phyloP scores from a whole-genome alignment of 306 rosid genomes.

The Heteromeles arbutifolia region DNA sequence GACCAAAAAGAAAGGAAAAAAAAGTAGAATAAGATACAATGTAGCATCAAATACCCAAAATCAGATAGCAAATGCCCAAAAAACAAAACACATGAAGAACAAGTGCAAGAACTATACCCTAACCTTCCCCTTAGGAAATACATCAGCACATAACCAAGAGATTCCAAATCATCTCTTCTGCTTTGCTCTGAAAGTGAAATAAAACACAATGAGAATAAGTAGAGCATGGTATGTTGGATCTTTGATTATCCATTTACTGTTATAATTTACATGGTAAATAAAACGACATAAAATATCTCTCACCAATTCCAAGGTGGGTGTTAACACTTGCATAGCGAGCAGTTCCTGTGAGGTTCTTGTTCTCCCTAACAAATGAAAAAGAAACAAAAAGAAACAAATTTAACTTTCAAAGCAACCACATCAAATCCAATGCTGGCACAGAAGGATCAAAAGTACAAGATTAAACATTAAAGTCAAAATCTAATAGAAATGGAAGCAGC shows the following conservation, averaged over 20 bases:
- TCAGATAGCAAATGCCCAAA: conserved; percentile 5
- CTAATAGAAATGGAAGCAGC: background rate
- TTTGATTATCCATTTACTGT: background rate
- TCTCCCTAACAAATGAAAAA: conserved; percentile 48
- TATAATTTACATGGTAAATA: conserved; percentile 7
- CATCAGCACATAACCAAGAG: conserved; percentile 99
- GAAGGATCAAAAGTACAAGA: background rate
- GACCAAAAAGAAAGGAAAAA: conserved; percentile 1
- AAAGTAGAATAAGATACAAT: conserved; percentile 9
- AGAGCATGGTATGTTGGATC: background rate
- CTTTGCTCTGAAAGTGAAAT: conserved; percentile 76
- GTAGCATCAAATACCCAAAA: conserved; percentile 19
- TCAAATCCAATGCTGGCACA: background rate
- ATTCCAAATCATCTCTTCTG: conserved; percentile 99
- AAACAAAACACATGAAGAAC: conserved; percentile 14
- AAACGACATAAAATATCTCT: conserved; percentile 31
- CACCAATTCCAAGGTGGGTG: conserved; percentile 99
- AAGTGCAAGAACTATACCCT: conserved; percentile 7
- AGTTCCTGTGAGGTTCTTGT: conserved; percentile 99
- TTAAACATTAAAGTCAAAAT: background rate
- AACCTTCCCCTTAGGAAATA: conserved; percentile 98
- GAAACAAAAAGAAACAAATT: conserved; percentile 4
- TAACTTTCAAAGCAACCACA: background rate
- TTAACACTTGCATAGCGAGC: conserved; percentile 99
- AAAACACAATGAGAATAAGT: conserved; percentile 20